Base-by-base conservation (phyloP, 495 filamentous ascomycete species). In the Aspergillus baeticus region DNA sequence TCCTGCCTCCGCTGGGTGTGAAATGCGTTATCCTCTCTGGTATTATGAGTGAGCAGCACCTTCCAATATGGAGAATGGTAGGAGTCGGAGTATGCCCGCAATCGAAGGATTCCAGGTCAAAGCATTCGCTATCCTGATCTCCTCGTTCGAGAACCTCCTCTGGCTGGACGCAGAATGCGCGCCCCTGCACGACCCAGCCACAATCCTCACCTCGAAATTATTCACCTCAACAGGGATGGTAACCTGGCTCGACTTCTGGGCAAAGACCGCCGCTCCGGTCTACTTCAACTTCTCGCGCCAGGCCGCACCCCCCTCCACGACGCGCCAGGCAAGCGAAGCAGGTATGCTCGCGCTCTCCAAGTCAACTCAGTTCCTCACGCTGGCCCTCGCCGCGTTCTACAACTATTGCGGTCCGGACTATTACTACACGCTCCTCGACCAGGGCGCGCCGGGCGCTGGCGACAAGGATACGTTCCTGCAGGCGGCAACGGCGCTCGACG, bases 401-500 rank as follows among this genome's bases (percentile, higher is more conserved):
- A 84, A 84, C 62, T 71, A 73, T 55, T 75, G 78, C 65, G 80
- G 80, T 0, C 74, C 77, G 0, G 39, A 65, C 0, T 72, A 78
- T 59, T 85, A 79, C 63, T 84, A 81, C 58, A 51, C 64, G 0
- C 66, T 85, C 7, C 69, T 84, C 15, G 64, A 68, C 17, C 80
- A 81, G 62, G 75, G 77, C 45, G 74, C 69, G 0, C 66, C 71
- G 2, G 81, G 80, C 1, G 64, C 78, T 48, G 81, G 81, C 5
- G 82, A 85, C 63, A 84, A 84, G 60, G 82, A 85, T 47, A 83
- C 77, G 8, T 84, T 84, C 45, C 59, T 80, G 6, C 61, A 74
- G 1, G 81, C 79, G 0, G 81, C 81, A 7, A 55, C 72, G 1
- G 75, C 70, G 10, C 59, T 82, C 11, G 62, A 70, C 38, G 26